These are phyloP conservation scores for Clarireedia sp. DNA, from an alignment of 2,329 filamentous ascomycete species.

Conservation along the genomic window DNA sequence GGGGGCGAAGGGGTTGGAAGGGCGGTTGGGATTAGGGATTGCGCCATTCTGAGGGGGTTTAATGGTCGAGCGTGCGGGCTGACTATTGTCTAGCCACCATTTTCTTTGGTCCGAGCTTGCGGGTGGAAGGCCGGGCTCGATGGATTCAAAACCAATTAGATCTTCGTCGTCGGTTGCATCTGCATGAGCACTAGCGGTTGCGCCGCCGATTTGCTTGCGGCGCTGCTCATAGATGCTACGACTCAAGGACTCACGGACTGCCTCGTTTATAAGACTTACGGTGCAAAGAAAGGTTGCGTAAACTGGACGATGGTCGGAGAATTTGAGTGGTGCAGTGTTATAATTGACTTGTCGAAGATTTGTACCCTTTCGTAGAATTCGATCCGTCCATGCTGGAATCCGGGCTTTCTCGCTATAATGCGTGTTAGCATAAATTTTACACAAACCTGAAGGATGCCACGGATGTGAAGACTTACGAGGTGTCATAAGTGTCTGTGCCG, in stretches of 20 bases:
- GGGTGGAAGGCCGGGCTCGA: slow-evolving; percentile 67
- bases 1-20: slow-evolving; percentile 72
- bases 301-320: slow-evolving; percentile 95
- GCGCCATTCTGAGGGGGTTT: slow-evolving; percentile 55
- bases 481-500: slow-evolving; percentile 82
- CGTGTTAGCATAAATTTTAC: slow-evolving; percentile 25
- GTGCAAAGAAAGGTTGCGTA: slow-evolving; percentile 82
- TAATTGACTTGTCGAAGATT: slow-evolving; percentile 80
- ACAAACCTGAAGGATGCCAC: neutral
- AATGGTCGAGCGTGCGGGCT: slow-evolving; percentile 67
- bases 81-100: slow-evolving; percentile 64
- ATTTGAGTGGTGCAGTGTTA: slow-evolving; percentile 69
- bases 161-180: slow-evolving; percentile 71
- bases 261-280: slow-evolving; percentile 74
- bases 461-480: slow-evolving; percentile 52
- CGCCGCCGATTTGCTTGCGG: slow-evolving; percentile 57
- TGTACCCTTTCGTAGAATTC: slow-evolving; percentile 77
- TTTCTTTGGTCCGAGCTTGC: slow-evolving; percentile 61
- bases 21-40: slow-evolving; percentile 63
- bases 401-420: slow-evolving; percentile 74
- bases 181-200: slow-evolving; percentile 49
- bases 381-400: slow-evolving; percentile 96
- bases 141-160: slow-evolving; percentile 69
- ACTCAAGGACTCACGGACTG: slow-evolving; percentile 62
- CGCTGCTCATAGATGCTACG: slow-evolving; percentile 64